Evolutionary conservation across 1,284 basidiomycete genomes (phyloP).

Genomic region (Malassezia psittaci): DNA sequence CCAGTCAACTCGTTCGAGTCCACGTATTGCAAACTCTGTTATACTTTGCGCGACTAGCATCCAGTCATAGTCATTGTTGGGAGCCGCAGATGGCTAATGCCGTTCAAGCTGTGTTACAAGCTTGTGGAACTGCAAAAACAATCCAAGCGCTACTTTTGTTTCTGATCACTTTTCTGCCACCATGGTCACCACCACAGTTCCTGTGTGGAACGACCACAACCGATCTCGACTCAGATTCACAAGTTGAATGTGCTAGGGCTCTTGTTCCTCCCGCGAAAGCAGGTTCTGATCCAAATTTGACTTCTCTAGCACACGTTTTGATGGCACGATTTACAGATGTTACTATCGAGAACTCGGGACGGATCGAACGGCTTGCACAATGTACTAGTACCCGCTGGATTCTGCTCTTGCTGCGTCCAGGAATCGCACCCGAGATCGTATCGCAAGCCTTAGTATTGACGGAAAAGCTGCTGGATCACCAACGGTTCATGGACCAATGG

Average conservation of each 20-base stretch:
- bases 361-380: slow-evolving; percentile 15
- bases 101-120: slow-evolving; percentile 40
- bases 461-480: slow-evolving; percentile 17
- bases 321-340: slow-evolving; percentile 20
- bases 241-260: background rate
- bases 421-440: slow-evolving; percentile 21
- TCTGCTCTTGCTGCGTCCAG: slow-evolving; percentile 33
- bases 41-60: slow-evolving; percentile 49
- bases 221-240: background rate
- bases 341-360: background rate
- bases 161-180: background rate
- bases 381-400: slow-evolving; percentile 32
- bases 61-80: background rate
- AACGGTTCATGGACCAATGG: slow-evolving; percentile 31
- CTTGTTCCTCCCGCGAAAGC: background rate
- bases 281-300: background rate
- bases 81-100: slow-evolving; percentile 13
- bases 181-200: background rate
- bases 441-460: slow-evolving; percentile 25
- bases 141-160: slow-evolving; percentile 7
- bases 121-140: slow-evolving; percentile 53
- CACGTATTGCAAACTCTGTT: slow-evolving; percentile 64
- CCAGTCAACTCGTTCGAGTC: slow-evolving; percentile 36
- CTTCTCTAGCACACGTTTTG: background rate
- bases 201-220: background rate